Evolutionary conservation across 1,284 basidiomycete genomes (phyloP), one percentile per base, ranked within the genome.

Genomic region (Ganoderma lingzhi): DNA sequence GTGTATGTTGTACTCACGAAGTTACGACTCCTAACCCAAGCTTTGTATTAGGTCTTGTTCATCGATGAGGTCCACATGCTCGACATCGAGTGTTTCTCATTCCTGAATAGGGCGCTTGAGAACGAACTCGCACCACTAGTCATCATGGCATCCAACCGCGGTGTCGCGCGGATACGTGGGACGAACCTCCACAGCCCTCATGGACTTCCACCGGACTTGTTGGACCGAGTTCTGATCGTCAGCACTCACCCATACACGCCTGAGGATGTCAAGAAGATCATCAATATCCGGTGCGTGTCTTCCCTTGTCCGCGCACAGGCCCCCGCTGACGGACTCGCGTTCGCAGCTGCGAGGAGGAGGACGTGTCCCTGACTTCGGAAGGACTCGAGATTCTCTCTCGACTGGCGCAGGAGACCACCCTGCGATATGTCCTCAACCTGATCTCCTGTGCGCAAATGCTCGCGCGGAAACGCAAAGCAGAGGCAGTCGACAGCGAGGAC

Each of bases 21-120:
- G 28, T 14, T 12, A 9, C 12, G 8, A 0, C 48, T 19, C 60
- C 28, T 39, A 41, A 28, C 51, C 59, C 4, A 61, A 12, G 42
- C 2, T 59, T 12, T n/a, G 19, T 15, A 39, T 39, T 37, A 95
- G 93, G 94, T 96, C 14, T 84, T 96, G 19, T 96, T 96, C 84
- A 96, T 96, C 74, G 94, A 96, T 80, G 95, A 98, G 82, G 96
- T 98, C 19, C 98, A 99, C 85, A 99, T 99, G 97, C 91, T 99
- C 73, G 97, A 99, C 81, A 98, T 99, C 73, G 97, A 99, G 82
- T 99, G 97, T 80, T 99, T 99, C 86, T 98, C 96, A 9, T 99
- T 97, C 88, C 86, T 99, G 71, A 99, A 99, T 82, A 90, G 97
- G 56, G 97, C 97, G 6, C 86, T 99, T 61, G 97, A 99, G 80